These are phyloP conservation scores for Akanthomyces lecanii DNA, from an alignment of 2,329 filamentous ascomycete genomes.

Conservation along the genomic window DNA sequence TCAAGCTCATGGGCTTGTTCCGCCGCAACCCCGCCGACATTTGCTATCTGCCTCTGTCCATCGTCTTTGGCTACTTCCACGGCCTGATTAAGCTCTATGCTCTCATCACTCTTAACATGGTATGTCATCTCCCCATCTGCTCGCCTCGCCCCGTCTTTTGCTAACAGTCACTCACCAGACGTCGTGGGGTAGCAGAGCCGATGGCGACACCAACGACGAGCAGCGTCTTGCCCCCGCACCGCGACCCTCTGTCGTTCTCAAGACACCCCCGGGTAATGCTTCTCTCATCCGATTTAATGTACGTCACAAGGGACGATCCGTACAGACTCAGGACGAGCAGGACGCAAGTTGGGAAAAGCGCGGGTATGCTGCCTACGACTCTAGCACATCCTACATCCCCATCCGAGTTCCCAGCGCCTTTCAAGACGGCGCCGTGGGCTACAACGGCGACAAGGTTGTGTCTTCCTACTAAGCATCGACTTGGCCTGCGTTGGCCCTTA, in stretches of 20 bases:
- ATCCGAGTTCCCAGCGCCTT: conserved; percentile 22
- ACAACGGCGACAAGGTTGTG: conserved; percentile 8
- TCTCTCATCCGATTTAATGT: conserved; percentile 45
- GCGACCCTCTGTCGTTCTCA: conserved; percentile 38
- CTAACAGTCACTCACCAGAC: conserved; percentile 53
- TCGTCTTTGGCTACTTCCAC: conserved; percentile 90
- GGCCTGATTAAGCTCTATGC: conserved; percentile 90
- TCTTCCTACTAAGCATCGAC: conserved; percentile 4
- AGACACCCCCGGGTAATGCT: conserved; percentile 42
- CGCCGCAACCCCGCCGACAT: conserved; percentile 78
- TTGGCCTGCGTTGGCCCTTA: neutral
- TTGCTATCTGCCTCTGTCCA: conserved; percentile 74
- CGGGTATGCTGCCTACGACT: conserved; percentile 33
- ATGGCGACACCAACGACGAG: conserved; percentile 79
- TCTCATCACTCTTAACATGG: conserved; percentile 75
- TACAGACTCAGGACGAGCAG: conserved; percentile 23
- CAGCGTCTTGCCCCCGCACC: conserved; percentile 58
- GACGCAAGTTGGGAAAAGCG: conserved; percentile 29
- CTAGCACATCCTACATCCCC: conserved; percentile 33
- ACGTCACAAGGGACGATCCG: conserved; percentile 35
- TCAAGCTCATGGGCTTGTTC: conserved; percentile 87
- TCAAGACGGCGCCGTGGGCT: conserved; percentile 2
- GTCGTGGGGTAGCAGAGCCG: conserved; percentile 90
- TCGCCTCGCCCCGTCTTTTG: neutral
- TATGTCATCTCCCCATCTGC: conserved; percentile 43